Base-by-base conservation (phyloP, 108 stramenopile species). In the Nitzschia sp. region DNA sequence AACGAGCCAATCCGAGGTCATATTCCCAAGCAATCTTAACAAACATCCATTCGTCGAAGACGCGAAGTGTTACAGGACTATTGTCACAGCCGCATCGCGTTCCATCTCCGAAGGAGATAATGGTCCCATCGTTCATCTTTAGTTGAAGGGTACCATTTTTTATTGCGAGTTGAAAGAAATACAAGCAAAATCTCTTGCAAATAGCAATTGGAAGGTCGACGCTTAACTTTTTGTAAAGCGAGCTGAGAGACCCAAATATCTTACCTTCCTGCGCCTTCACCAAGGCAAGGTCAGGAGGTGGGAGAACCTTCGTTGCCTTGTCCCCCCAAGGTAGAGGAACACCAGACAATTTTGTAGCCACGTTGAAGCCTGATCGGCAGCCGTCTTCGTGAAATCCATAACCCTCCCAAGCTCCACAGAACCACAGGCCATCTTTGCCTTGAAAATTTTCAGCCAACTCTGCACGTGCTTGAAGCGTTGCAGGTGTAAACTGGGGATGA, bases 311-410 rank as follows among this genome's bases (percentile, higher is more conserved):
- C 3, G 46, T 45, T 0, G 45, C 52, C 36, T 27, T 3, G 16
- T 59, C 44, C 0, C 48, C 83, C 96, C 96, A 94, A 16, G 88
- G 90, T 28, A 93, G 66, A 13, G 89, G 79, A 23, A 79, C 71
- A 8, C 75, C 77, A 11, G 85, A 79, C 26, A 95, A 58, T 17
- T 71, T 53, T 16, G 82, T 84, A 0, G 92, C 94, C 29, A 90
- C 95, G 25, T 88, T 78, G 53, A 96, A 89, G 19, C 93, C 97
- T 25, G 82, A 66, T 19, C 90, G 81, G 57, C 96, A 87, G 56
- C 94, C 97, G 75, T 98, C 98, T 74, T 99, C 98, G 68, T 99
- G 98, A 75, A 99, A 99, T 2, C 98, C 98, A 71, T 96, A 94
- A 35, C 97, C 97, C 47, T 68, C 63, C 90, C 93, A 99, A 0